Evolutionary conservation across 2,329 filamentous ascomycete genomes (phyloP).

Genomic region (Stenocarpella maydis): DNA sequence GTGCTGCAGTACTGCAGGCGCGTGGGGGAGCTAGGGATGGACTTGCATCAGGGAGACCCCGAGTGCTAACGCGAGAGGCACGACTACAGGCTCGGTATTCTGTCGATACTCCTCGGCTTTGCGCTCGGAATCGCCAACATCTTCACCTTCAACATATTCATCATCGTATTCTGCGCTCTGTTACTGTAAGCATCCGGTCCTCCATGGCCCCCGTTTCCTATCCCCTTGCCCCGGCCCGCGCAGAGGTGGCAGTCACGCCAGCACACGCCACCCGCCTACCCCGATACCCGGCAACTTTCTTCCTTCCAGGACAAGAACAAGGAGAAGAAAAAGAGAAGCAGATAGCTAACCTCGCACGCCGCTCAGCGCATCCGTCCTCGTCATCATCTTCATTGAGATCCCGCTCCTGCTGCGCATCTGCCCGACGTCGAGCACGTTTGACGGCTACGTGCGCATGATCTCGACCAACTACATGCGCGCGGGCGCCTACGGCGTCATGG

Average conservation of each 20-base stretch:
- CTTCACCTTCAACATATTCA: conserved; percentile 60
- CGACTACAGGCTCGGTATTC: conserved; percentile 67
- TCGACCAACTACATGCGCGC: conserved; percentile 98
- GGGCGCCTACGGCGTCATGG: conserved; percentile 83
- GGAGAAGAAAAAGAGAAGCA: background rate
- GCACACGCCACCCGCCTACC: background rate
- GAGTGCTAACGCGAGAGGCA: conserved; percentile 36
- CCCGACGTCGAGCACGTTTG: conserved; percentile 90
- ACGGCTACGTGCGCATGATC: conserved; percentile 87
- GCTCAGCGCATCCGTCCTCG: conserved; percentile 62
- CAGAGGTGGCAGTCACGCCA: background rate
- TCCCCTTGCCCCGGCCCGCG: background rate
- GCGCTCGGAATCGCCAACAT: conserved; percentile 74
- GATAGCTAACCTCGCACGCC: conserved; percentile 11
- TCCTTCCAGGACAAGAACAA: background rate
- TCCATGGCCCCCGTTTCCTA: background rate
- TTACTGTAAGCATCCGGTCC: conserved; percentile 57
- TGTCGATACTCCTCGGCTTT: conserved; percentile 76
- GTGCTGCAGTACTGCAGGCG: background rate
- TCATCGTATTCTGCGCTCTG: conserved; percentile 62
- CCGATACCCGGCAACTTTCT: background rate
- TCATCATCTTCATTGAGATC: conserved; percentile 88
- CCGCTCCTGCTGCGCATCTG: conserved; percentile 97
- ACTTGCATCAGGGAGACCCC: background rate
- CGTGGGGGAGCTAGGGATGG: conserved; percentile 2